Evolutionary conservation across 1,139 yeast genomes (phyloP).

Genomic region (Suhomyces panamericanus): DNA sequence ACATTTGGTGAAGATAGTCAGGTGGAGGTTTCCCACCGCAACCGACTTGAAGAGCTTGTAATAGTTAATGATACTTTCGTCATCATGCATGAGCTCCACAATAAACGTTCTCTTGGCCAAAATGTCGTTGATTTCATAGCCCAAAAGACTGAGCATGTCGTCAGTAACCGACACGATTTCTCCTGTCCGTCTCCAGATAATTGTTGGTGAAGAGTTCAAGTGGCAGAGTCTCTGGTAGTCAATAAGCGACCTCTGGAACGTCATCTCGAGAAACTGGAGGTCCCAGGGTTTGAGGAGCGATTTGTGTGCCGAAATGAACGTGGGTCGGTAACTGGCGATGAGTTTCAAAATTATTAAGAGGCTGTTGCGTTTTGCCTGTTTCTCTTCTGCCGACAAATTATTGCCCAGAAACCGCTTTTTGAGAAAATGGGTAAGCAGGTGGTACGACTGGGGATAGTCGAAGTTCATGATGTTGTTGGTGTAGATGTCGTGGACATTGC

Average conservation of each 20-base stretch:
- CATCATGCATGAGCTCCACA: constrained; percentile 51
- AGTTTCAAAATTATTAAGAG: constrained; percentile 59
- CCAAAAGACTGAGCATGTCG: constrained; percentile 65
- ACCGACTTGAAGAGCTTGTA: constrained; percentile 49
- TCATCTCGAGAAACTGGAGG: constrained; percentile 62
- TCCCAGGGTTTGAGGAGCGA: constrained; percentile 63
- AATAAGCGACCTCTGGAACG: constrained; percentile 65
- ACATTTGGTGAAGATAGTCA: constrained; percentile 50
- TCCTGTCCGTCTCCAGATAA: constrained; percentile 78
- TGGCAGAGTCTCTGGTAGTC: constrained; percentile 66
- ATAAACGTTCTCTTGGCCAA: constrained; percentile 54
- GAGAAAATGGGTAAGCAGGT: constrained; percentile 56
- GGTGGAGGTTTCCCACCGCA: constrained; percentile 51
- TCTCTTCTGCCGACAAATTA: constrained; percentile 30
- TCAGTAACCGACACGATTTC: constrained; percentile 72
- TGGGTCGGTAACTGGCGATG: constrained; percentile 70
- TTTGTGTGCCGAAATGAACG: constrained; percentile 71
- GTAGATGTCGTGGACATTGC: constrained; percentile 65
- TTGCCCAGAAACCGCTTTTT: constrained; percentile 53
- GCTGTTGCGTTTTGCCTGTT: constrained; percentile 41
- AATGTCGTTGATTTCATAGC: constrained; percentile 49
- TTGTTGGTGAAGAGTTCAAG: constrained; percentile 63
- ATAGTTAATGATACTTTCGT: constrained; percentile 46
- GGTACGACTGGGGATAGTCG: constrained; percentile 69
- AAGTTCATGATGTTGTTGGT: constrained; percentile 55